phyloP scores from a whole-genome alignment of 2,329 filamentous ascomycete genomes.

The Alternaria panax region DNA sequence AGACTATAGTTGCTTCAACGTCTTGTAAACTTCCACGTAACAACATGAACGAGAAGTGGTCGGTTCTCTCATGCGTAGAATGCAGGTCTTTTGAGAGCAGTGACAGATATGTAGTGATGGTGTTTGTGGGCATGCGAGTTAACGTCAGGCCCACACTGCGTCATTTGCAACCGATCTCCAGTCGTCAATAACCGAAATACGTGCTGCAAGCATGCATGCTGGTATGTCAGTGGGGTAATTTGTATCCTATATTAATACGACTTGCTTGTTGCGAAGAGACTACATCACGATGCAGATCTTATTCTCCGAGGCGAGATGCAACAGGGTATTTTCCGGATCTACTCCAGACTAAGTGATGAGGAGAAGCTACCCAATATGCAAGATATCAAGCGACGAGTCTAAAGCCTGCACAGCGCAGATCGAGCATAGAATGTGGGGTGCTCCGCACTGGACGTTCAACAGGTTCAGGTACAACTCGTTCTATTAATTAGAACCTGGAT shows the following conservation, averaged over 20 bases:
- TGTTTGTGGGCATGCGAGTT: not conserved
- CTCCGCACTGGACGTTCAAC: not conserved
- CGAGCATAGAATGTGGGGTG: conserved; percentile 6
- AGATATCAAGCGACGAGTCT: not conserved
- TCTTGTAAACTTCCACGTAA: not conserved
- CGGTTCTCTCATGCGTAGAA: not conserved
- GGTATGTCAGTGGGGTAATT: not conserved
- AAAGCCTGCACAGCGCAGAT: conserved; percentile 1
- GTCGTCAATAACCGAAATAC: not conserved
- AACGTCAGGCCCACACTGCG: not conserved
- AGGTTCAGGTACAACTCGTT: conserved; percentile 4
- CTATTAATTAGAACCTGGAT: conserved; percentile 2
- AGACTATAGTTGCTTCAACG: not conserved
- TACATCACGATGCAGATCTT: not conserved
- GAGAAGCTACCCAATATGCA: not conserved
- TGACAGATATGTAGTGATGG: not conserved
- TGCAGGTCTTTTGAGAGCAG: too few species aligned
- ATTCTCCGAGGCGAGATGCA: conserved; percentile 16
- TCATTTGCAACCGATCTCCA: not conserved
- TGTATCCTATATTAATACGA: not conserved
- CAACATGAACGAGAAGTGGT: not conserved
- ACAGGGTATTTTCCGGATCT: conserved; percentile 9
- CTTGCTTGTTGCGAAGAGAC: not conserved
- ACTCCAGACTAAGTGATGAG: conserved; percentile 1
- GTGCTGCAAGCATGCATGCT: not conserved